Evolutionary conservation across 2,329 filamentous ascomycete species (phyloP).

Genomic region (Pyrenochaeta sp.): DNA sequence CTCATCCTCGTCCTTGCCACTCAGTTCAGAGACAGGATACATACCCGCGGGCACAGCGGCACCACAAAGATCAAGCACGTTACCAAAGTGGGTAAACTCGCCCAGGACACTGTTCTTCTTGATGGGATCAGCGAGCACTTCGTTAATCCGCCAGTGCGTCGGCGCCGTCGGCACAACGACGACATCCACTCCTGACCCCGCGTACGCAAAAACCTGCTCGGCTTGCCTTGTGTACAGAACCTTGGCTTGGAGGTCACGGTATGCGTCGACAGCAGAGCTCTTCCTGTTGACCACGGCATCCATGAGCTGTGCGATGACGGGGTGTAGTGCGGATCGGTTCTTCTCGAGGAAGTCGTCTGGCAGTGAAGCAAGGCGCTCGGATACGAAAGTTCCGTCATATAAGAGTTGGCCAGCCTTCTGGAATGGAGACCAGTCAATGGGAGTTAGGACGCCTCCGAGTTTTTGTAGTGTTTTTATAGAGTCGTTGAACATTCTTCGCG

Average conservation of each 20-base stretch:
- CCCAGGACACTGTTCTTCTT: constrained; percentile 58
- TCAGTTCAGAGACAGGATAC: constrained; percentile 38
- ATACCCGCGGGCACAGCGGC: constrained; percentile 58
- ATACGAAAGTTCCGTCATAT: constrained; percentile 66
- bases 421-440: constrained; percentile 51
- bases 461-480: constrained; percentile 33
- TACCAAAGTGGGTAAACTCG: constrained; percentile 66
- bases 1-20: constrained; percentile 28
- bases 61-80: constrained; percentile 63
- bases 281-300: constrained; percentile 34
- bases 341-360: constrained; percentile 41
- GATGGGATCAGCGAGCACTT: constrained; percentile 61
- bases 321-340: constrained; percentile 54
- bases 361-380: constrained; percentile 58
- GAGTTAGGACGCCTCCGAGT: constrained; percentile 37
- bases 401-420: constrained; percentile 62
- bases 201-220: constrained; percentile 37
- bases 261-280: constrained; percentile 41
- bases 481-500: constrained; percentile 46
- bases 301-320: constrained; percentile 56
- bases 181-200: constrained; percentile 37
- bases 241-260: constrained; percentile 44
- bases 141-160: constrained; percentile 58
- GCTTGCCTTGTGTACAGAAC: constrained; percentile 40
- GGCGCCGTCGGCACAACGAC: constrained; percentile 62